Percentiles rank a stretch among this genome's conserved stretches.
Evolutionary conservation across 2,329 filamentous ascomycete genomes (phyloP).

Genomic region (Neofusicoccum sp.): DNA sequence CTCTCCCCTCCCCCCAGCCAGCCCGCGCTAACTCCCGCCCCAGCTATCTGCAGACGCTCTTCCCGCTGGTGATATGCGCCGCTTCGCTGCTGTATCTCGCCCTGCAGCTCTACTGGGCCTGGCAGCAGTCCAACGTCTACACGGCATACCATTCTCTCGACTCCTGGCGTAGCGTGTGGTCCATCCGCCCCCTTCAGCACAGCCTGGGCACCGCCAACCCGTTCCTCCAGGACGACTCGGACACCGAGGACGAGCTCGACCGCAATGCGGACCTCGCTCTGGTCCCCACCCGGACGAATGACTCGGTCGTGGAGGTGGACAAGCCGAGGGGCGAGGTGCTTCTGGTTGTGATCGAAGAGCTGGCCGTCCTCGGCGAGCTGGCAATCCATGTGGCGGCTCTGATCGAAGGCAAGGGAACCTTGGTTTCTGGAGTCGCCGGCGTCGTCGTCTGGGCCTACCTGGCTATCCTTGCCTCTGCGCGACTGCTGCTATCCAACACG

Average conservation of each 20-base stretch:
- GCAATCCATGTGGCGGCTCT: constrained; percentile 69
- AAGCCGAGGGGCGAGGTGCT: constrained; percentile 73
- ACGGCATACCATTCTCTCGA: constrained; percentile 62
- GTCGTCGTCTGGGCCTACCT: constrained; percentile 82
- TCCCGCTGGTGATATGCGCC: constrained; percentile 73
- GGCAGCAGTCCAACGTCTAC: constrained; percentile 55
- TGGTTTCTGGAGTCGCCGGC: constrained; percentile 58
- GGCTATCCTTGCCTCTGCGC: constrained; percentile 69
- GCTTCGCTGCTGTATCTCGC: constrained; percentile 70
- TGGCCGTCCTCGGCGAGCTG: constrained; percentile 73
- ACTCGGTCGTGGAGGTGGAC: constrained; percentile 68
- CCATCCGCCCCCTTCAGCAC: constrained; percentile 33
- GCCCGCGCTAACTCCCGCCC: constrained; percentile 9
- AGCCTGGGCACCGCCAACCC: constrained; percentile 32
- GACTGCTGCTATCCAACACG: constrained; percentile 65
- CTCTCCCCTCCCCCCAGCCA: background rate
- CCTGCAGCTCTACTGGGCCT: constrained; percentile 59
- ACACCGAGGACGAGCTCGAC: constrained; percentile 62
- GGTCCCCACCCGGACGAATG: constrained; percentile 53
- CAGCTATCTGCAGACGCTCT: constrained; percentile 77
- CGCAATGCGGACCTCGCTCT: constrained; percentile 60
- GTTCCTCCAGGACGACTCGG: constrained; percentile 37
- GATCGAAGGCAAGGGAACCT: constrained; percentile 46
- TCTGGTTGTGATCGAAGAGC: constrained; percentile 72
- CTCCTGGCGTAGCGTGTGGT: constrained; percentile 46